Conservation (phyloP, 1,284 basidiomycete species). For the Lignosus rhinocerotis region DNA sequence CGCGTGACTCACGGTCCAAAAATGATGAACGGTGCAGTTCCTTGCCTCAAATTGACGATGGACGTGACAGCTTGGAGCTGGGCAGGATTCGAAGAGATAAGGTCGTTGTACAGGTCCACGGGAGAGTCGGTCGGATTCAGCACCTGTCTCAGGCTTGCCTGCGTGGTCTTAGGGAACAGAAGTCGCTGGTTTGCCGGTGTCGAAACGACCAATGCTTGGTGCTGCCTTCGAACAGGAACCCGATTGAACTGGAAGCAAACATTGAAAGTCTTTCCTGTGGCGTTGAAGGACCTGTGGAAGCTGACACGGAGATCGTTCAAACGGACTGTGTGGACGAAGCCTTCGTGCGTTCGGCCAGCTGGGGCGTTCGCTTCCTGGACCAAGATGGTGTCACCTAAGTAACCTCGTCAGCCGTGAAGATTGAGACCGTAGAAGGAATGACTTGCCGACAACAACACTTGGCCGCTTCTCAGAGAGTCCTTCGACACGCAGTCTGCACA, state of each 20-base stretch:
- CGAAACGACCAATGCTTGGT: slow-evolving; percentile 52
- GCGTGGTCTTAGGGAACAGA: slow-evolving; percentile 41
- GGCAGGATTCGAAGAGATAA: slow-evolving; percentile 48
- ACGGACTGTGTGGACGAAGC: slow-evolving; percentile 55
- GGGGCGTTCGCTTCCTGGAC: slow-evolving; percentile 45
- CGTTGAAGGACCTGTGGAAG: slow-evolving; percentile 49
- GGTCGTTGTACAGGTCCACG: slow-evolving; percentile 38
- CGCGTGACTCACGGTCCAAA: slow-evolving; percentile 61
- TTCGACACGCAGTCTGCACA: slow-evolving; percentile 51
- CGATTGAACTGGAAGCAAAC: slow-evolving; percentile 60
- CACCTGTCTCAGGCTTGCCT: slow-evolving; percentile 27
- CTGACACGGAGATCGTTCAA: slow-evolving; percentile 51
- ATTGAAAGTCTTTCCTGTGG: slow-evolving; percentile 38
- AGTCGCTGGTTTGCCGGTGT: slow-evolving; percentile 39
- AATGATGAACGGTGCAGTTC: slow-evolving; percentile 57
- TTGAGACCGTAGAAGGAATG: background rate
- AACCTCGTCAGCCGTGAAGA: background rate
- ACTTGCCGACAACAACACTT: slow-evolving; percentile 58
- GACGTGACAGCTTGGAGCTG: slow-evolving; percentile 57
- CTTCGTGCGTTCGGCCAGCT: slow-evolving; percentile 53
- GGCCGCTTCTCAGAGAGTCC: slow-evolving; percentile 68
- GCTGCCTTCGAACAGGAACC: slow-evolving; percentile 51
- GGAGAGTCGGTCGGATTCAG: slow-evolving; percentile 18
- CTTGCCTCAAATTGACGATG: slow-evolving; percentile 45
- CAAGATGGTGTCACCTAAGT: slow-evolving; percentile 53